These are phyloP conservation scores for Salix dunnii DNA, from an alignment of 345 rosid species.

Conservation along the genomic window DNA sequence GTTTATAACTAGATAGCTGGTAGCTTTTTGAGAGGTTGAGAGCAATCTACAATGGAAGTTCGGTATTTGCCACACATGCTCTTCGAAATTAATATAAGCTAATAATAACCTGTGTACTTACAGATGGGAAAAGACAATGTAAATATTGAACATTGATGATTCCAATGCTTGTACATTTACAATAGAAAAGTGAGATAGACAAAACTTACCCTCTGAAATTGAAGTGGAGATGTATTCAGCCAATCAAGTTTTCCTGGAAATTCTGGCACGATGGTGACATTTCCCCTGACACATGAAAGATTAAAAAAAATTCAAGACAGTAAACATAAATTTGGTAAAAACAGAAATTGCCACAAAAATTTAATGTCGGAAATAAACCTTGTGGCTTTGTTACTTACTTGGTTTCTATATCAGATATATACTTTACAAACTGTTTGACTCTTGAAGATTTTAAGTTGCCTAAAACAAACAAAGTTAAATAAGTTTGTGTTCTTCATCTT, in stretches of 20 bases:
- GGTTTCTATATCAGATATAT: conserved; percentile 72
- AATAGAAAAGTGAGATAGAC: not conserved
- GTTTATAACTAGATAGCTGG: too few relatives aligned
- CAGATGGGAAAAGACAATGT: too few relatives aligned
- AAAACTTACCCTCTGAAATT: conserved; percentile 61
- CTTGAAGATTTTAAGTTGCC: conserved; percentile 48
- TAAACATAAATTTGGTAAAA: conserved; percentile 9
- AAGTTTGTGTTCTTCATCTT: conserved; percentile 1
- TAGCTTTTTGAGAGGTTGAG: too few relatives aligned
- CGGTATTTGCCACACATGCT: too few relatives aligned
- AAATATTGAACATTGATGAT: too few relatives aligned
- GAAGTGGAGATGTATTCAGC: conserved; percentile 89
- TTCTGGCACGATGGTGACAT: conserved; percentile 71
- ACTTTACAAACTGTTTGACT: conserved; percentile 65
- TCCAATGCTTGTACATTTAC: too few relatives aligned
- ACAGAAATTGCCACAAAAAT: not conserved
- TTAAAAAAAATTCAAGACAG: not conserved
- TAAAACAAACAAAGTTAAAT: conserved; percentile 20
- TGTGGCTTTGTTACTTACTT: conserved; percentile 39
- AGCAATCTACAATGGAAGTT: too few relatives aligned
- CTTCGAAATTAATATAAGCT: too few relatives aligned
- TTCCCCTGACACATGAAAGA: conserved; percentile 41
- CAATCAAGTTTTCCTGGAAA: conserved; percentile 85
- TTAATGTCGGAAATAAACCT: not conserved
- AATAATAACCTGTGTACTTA: too few relatives aligned